phyloP scores from a whole-genome alignment of 208 protist genomes.

The Crithidia thermophila region DNA sequence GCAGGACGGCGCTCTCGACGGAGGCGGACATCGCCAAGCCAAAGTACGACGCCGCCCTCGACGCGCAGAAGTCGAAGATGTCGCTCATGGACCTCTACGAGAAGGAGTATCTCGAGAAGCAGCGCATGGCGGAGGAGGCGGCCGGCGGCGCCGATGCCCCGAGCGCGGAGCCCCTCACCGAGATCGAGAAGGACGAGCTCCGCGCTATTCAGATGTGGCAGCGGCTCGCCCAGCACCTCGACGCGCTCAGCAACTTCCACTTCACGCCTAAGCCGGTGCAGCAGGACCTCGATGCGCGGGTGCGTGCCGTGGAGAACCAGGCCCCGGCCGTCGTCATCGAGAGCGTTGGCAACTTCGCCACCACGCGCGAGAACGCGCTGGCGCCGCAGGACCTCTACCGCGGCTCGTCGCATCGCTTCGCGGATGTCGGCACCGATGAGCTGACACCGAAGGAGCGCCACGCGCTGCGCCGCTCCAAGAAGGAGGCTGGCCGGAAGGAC shows the following conservation, averaged over 20 bases:
- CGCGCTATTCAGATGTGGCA: slow-evolving; percentile 92
- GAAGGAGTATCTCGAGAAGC: slow-evolving; percentile 89
- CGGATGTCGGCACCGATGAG: slow-evolving; percentile 76
- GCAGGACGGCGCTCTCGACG: slow-evolving; percentile 46
- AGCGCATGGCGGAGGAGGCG: slow-evolving; percentile 64
- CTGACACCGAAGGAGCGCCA: slow-evolving; percentile 72
- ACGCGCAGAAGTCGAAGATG: slow-evolving; percentile 89
- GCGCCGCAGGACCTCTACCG: slow-evolving; percentile 91
- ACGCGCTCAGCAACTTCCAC: slow-evolving; percentile 92
- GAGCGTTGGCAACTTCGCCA: slow-evolving; percentile 83
- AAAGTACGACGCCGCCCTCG: slow-evolving; percentile 57
- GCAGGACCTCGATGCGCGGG: slow-evolving; percentile 83
- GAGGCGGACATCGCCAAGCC: slow-evolving; percentile 67
- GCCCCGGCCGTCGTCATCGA: slow-evolving; percentile 86
- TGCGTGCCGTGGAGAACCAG: slow-evolving; percentile 84
- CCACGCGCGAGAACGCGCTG: slow-evolving; percentile 72
- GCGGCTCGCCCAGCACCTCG: slow-evolving; percentile 87
- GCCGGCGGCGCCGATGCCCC: slow-evolving; percentile 33
- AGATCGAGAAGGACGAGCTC: slow-evolving; percentile 92
- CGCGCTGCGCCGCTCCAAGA: slow-evolving; percentile 79
- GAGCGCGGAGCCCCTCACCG: slow-evolving; percentile 84
- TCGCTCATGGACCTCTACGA: slow-evolving; percentile 93
- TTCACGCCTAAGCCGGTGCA: slow-evolving; percentile 91
- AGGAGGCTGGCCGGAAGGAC: slow-evolving; percentile 48
- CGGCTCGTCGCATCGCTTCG: slow-evolving; percentile 52